Conservation (phyloP, 208 protist species). For the Herpetomonas samuelpessoai region DNA sequence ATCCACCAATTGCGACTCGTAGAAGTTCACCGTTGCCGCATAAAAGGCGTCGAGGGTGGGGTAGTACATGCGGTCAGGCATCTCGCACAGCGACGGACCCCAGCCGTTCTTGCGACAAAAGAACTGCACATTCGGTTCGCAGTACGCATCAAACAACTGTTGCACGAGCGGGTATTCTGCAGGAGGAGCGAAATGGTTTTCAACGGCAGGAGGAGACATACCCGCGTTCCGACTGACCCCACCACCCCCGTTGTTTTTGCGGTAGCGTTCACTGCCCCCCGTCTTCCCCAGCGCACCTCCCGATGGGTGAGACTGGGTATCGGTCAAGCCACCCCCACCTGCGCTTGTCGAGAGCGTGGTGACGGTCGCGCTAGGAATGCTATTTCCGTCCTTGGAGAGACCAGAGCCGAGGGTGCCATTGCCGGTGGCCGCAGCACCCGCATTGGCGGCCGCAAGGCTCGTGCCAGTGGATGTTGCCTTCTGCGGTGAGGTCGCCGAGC, state of each 20-base stretch:
- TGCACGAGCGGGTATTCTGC: constrained; percentile 28
- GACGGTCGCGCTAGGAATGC: background rate
- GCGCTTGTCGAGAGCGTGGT: background rate
- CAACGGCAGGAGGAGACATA: background rate
- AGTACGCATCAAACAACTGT: constrained; percentile 35
- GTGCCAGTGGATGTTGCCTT: no score
- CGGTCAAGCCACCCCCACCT: background rate
- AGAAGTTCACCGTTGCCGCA: constrained; percentile 25
- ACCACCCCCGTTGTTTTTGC: no score
- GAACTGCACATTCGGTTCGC: constrained; percentile 32
- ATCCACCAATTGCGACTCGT: constrained; percentile 36
- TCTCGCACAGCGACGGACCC: constrained; percentile 11
- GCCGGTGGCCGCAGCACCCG: no score
- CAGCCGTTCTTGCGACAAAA: constrained; percentile 30
- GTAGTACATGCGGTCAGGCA: constrained; percentile 20
- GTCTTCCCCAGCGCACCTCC: background rate
- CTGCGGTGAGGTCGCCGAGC: no score
- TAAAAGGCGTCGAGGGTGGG: constrained; percentile 38
- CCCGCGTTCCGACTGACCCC: background rate
- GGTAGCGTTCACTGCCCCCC: no score
- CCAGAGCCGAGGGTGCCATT: no score
- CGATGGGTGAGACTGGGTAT: background rate
- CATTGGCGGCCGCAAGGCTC: no score
- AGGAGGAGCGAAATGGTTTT: constrained; percentile 3
- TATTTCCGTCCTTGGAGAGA: no score